Conservation (phyloP, 148 eudicot genomes). For the Limonium bicolor region DNA sequence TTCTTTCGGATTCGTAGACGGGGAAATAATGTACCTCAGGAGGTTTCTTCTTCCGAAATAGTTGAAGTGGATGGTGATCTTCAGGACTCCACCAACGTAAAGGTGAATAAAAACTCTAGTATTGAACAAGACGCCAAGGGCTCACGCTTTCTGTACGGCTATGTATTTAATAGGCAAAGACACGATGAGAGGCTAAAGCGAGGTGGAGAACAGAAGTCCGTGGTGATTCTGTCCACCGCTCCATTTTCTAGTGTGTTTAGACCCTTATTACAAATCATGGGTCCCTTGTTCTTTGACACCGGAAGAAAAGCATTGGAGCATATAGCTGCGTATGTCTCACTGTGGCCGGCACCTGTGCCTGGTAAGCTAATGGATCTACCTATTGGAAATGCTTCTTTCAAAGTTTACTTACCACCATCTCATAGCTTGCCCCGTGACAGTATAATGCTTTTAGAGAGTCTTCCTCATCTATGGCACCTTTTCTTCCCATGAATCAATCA, state of each 20-base stretch:
- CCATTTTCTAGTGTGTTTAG: conserved; percentile 85
- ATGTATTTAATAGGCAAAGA: conserved; percentile 93
- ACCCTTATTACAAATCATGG: conserved; percentile 85
- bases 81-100: conserved; percentile 7
- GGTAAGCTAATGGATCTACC: conserved; percentile 90
- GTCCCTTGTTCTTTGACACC: conserved; percentile 82
- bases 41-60: conserved; percentile 25
- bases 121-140: conserved; percentile 7
- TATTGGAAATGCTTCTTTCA: conserved; percentile 76
- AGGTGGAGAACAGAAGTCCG: conserved; percentile 97
- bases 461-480: conserved; percentile 48
- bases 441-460: conserved; percentile 44
- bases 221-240: conserved; percentile 72
- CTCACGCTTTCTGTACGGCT: conserved; percentile 58
- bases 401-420: conserved; percentile 77
- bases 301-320: conserved; percentile 83
- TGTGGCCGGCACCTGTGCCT: conserved; percentile 72
- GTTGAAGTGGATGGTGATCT: conserved; percentile 19
- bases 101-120: conserved; percentile 1
- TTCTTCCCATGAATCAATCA: conserved; percentile 68
- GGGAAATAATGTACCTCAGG: conserved; percentile 6
- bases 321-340: conserved; percentile 72
- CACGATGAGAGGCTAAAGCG: conserved; percentile 95
- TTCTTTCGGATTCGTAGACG: conserved; percentile 67
- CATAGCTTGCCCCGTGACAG: conserved; percentile 63